Conservation (phyloP, 2,329 filamentous ascomycete genomes). For the Aspergillus sp. region DNA sequence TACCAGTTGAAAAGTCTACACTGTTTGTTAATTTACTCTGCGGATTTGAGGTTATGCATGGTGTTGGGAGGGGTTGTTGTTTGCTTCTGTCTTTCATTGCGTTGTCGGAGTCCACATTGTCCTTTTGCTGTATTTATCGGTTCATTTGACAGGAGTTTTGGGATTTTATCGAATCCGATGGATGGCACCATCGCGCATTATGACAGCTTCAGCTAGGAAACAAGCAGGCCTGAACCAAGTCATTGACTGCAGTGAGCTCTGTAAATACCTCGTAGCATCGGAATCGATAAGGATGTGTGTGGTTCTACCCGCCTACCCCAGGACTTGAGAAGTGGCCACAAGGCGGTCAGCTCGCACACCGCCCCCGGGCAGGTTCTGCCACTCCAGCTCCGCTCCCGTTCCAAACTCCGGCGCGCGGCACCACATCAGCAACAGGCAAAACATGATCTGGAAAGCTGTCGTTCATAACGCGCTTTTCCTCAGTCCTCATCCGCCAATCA, state of each 20-base stretch:
- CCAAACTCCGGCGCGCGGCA: conserved; percentile 5
- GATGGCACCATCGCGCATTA: conserved; percentile 4
- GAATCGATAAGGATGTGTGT: too few relatives aligned
- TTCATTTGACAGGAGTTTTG: conserved; percentile 21
- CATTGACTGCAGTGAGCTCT: neutral
- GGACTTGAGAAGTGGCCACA: neutral
- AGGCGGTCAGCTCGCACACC: neutral
- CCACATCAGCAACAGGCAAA: conserved; percentile 23
- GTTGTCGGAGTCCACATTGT: conserved; percentile 17
- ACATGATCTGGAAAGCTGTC: conserved; percentile 41
- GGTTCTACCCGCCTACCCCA: too few relatives aligned
- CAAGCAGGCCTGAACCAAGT: neutral
- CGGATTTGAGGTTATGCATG: conserved; percentile 18
- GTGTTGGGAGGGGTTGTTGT: conserved; percentile 28
- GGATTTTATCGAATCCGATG: conserved; percentile 14
- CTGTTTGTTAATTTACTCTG: conserved; percentile 12
- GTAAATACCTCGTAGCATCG: too few relatives aligned
- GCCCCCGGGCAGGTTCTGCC: neutral
- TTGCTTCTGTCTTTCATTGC: conserved; percentile 18
- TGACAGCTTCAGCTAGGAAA: neutral
- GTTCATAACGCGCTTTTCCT: conserved; percentile 46
- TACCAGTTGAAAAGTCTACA: conserved; percentile 13
- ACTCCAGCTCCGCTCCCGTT: conserved; percentile 1
- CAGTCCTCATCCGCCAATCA: conserved; percentile 40
- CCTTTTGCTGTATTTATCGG: conserved; percentile 21